These are phyloP conservation scores for Monosporascus sp. DNA, from an alignment of 2,329 filamentous ascomycete genomes.

Conservation along the genomic window DNA sequence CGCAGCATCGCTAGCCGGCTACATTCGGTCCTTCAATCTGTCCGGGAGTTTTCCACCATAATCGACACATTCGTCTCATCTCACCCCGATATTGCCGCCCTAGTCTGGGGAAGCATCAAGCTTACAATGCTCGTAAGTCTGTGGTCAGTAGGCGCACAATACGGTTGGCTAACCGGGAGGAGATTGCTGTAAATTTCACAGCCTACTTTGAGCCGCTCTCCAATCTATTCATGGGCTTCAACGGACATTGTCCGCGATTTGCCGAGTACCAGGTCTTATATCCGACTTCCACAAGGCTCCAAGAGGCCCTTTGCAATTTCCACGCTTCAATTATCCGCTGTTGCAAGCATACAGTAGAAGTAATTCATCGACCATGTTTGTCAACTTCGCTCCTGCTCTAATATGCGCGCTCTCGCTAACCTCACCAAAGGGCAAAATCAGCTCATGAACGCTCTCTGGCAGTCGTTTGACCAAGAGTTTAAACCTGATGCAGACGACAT, in stretches of 20 bases:
- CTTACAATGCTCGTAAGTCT: slow-evolving; percentile 29
- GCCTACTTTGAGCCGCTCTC: slow-evolving; percentile 35
- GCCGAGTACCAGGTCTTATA: slow-evolving; percentile 31
- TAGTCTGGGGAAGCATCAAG: slow-evolving; percentile 38
- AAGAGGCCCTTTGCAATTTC: slow-evolving; percentile 28
- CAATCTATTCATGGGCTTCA: slow-evolving; percentile 29
- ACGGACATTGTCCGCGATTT: slow-evolving; percentile 28
- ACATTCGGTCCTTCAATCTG: slow-evolving; percentile 26
- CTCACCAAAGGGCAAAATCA: slow-evolving; percentile 1
- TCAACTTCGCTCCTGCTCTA: neutral
- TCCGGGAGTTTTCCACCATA: slow-evolving; percentile 30
- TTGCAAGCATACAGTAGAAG: slow-evolving; percentile 25
- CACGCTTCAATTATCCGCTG: slow-evolving; percentile 29
- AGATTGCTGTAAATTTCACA: slow-evolving; percentile 28
- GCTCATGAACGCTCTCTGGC: neutral
- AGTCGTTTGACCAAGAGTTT: slow-evolving; percentile 1
- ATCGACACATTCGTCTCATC: slow-evolving; percentile 32
- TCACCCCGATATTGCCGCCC: slow-evolving; percentile 29
- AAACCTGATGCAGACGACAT: neutral
- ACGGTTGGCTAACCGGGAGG: neutral
- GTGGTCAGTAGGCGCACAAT: neutral
- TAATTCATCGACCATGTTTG: slow-evolving; percentile 20
- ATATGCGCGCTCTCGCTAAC: neutral
- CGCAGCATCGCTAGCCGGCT: slow-evolving; percentile 24
- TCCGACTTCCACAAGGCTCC: slow-evolving; percentile 26